Evolutionary conservation across 306 rosid genomes (phyloP), one percentile per base, ranked within the genome.

Genomic region (Gleditsia sinensis): DNA sequence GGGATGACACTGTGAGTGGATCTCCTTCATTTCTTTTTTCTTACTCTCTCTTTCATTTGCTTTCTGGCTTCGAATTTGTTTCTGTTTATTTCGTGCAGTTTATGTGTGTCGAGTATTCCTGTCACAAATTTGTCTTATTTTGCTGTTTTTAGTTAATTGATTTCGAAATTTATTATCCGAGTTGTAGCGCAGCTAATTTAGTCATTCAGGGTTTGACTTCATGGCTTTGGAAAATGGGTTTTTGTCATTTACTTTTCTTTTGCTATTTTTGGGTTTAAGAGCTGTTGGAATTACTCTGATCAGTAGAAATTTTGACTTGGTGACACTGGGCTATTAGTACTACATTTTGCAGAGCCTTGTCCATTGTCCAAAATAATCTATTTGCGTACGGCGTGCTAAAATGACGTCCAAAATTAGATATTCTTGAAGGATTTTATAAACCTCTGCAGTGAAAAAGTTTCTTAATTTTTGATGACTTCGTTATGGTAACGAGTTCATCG

Each of bases 1-100:
- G 96, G 60, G 96, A 85, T 14, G 86, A 82, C 75, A 81, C 95
- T 55, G 96, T 94, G 21, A 88, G 93, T 79, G 27, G 5, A 3
- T 27, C 39, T 59, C 10, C 55, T 7, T n/a, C 64, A 19, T 27
- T 8, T 4, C 67, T 17, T 0, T 7, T 17, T 39, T 39, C 3
- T 39, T 7, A 27, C 0, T 25, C 16, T 5, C 14, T 12, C 34
- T 12, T 20, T 16, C 49, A 0, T 14, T 3, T 20, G 34, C 9
- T 28, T 65, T 24, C 46, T 25, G 23, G 42, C 25, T 72, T 19
- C n/a, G 13, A 2, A 42, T 43, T 11, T 28, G 9, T 39, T 34
- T 27, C 20, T 32, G 34, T 14, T 30, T 30, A 34, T 60, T 33
- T 39, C n/a, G n/a, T 19, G 2, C 4, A 0, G 3, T 51, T 62